Base-by-base conservation (phyloP, 345 rosid genomes). In the Firmiana major region DNA sequence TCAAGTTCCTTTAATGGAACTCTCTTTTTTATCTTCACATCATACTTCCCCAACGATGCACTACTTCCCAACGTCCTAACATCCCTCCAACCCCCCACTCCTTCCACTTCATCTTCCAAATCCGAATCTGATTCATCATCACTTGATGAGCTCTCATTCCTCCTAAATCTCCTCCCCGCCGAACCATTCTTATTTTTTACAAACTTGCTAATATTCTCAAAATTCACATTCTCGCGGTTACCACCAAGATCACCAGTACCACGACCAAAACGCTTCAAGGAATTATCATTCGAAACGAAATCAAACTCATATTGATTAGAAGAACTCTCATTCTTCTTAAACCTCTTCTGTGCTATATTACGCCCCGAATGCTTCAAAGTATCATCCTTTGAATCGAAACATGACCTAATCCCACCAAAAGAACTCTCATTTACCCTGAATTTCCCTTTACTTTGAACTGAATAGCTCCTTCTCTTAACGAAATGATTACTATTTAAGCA, bases 11-110 rank as follows among this genome's bases (percentile, higher is more conserved):
- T 88, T 40, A 88, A 76, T 0, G 92, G 89, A 31, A 91, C 90
- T 82, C 97, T 89, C 81, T 84, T 94, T 1, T 77, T 91, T 66
- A 81, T 76, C 82, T 88, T 97, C 84, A 81, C 13, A 87, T 91
- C 99, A 71, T 88, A 88, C 72, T 87, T 89, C 22, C 93, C 97
- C 69, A 92, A 84, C 3, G 98, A 84, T 10, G 97, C 93, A 11
- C 89, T 89, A 75, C 97, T 88, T 24, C 97, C 94, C 5, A 85
- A 80, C 77, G 63, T 89, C 84, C 76, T 87, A 80, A 83, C 67
- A 75, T 88, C 88, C 49, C 77, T 85, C 87, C 88, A 79, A 73
- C 87, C 84, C 72, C 42, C 80, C 85, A 76, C 81, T 70, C 78
- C 78, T 53, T 81, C 81, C 2, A 65, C 85, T 49, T 75, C 84